Evolutionary conservation across 768 basidiomycete species (phyloP), one percentile per base, ranked within the genome.

Genomic region (Tricholoma sp.): DNA sequence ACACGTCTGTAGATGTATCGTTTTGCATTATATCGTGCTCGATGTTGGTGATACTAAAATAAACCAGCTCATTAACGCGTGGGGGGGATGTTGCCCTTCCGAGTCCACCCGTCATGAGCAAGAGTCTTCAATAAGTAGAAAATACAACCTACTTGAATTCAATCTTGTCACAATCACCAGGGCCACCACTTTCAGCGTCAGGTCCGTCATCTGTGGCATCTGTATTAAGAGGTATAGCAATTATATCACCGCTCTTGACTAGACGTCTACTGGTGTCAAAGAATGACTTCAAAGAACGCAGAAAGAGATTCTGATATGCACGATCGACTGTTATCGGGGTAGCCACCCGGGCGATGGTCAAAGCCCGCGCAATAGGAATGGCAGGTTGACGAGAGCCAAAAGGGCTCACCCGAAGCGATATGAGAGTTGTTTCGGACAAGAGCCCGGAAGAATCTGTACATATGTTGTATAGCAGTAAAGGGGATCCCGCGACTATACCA

Each of bases 341-440:
- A 0, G 89, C 83, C 6, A 97, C 76, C n/a, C 91, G 83, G 1
- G 91, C 88, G 52, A 97, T 75, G 0, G 88, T 89, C 19, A 95
- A 72, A 1, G 81, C 74, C 54, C 73, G 75, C 6, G 93, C 94
- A 18, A 71, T 81, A 2, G 93, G 91, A 27, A 94, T 74, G 7
- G 77, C 70, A 27, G 86, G 86, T 54, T 74, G 71, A 5, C 74
- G 71, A 9, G 80, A 76, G 12, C 85, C 85, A 62, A 88, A 86
- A 5, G 88, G 84, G 58, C 81, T 84, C 4, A 82, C 69, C 3
- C 74, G 74, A 49, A 88, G 66, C 24, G 66, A 59, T 19, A 83
- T 68, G 45, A 65, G 60, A 16, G 57, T 57, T 3, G 57, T 41
- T n/a, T 55, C 50, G 24, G 63, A 54, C 39, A 55, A 57, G 19